Conservation (phyloP, 2,329 filamentous ascomycete genomes). For the Stachybotrys echinatus region DNA sequence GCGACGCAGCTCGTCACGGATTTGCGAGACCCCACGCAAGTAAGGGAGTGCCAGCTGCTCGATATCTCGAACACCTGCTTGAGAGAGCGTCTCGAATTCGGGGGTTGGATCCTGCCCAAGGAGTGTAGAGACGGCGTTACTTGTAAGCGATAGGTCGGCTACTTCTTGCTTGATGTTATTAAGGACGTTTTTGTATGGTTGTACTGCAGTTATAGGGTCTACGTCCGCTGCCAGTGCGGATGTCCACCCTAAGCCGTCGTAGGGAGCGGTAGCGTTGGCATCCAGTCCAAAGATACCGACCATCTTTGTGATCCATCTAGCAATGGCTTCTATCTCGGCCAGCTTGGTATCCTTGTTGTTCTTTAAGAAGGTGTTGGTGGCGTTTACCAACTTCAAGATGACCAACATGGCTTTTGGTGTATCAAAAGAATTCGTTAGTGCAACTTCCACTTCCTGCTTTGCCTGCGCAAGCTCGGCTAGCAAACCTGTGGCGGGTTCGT, state of each 20-base stretch:
- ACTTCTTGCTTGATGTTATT: slow-evolving; percentile 41
- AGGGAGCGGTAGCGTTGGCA: slow-evolving; percentile 48
- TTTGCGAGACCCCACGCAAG: slow-evolving; percentile 46
- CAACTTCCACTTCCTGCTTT: slow-evolving; percentile 48
- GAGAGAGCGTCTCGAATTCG: slow-evolving; percentile 41
- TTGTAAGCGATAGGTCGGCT: slow-evolving; percentile 41
- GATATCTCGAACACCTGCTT: slow-evolving; percentile 41
- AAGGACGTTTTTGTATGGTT: slow-evolving; percentile 42
- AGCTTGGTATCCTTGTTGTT: slow-evolving; percentile 42
- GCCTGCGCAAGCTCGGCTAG: slow-evolving; percentile 44
- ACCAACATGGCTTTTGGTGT: slow-evolving; percentile 73
- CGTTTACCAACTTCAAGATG: slow-evolving; percentile 73
- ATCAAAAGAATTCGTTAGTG: slow-evolving; percentile 81
- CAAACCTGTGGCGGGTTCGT: slow-evolving; percentile 24
- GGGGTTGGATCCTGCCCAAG: slow-evolving; percentile 36
- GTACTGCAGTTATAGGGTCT: slow-evolving; percentile 39
- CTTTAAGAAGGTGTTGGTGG: slow-evolving; percentile 61
- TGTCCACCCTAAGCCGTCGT: slow-evolving; percentile 53
- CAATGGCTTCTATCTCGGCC: slow-evolving; percentile 49
- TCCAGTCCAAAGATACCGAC: slow-evolving; percentile 82
- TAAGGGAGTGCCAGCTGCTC: slow-evolving; percentile 51
- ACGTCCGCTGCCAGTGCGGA: slow-evolving; percentile 32
- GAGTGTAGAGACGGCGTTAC: slow-evolving; percentile 36
- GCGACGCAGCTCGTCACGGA: slow-evolving; percentile 58
- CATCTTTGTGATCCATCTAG: slow-evolving; percentile 76